Evolutionary conservation across 1,284 basidiomycete genomes (phyloP).

Genomic region (Retiboletus flavoniger): DNA sequence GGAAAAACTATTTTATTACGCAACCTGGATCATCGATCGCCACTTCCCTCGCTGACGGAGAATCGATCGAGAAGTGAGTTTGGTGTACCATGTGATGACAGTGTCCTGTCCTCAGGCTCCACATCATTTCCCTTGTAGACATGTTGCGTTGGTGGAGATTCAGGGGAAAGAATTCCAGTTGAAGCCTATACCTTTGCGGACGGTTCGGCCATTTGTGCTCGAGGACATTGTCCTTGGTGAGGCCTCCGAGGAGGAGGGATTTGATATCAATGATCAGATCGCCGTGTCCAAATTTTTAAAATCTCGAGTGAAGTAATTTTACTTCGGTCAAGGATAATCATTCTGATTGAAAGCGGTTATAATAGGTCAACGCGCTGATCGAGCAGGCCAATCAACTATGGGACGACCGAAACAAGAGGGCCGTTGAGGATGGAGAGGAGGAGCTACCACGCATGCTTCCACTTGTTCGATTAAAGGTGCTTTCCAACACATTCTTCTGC

Average conservation of each 20-base stretch:
- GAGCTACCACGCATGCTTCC: constrained; percentile 77
- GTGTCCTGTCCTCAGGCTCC: background rate
- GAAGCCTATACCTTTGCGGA: constrained; percentile 82
- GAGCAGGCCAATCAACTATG: constrained; percentile 73
- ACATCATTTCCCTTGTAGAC: constrained; percentile 45
- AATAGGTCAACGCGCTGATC: constrained; percentile 79
- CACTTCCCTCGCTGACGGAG: constrained; percentile 89
- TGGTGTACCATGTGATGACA: background rate
- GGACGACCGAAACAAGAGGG: constrained; percentile 72
- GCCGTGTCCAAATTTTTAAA: constrained; percentile 81
- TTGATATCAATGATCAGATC: constrained; percentile 79
- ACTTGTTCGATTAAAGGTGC: constrained; percentile 82
- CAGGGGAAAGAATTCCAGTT: constrained; percentile 86
- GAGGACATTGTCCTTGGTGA: constrained; percentile 78
- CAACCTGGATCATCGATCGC: constrained; percentile 97
- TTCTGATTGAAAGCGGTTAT: background rate
- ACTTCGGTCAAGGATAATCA: background rate
- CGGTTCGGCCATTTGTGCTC: constrained; percentile 94
- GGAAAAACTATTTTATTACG: constrained; percentile 87
- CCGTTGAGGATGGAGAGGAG: constrained; percentile 67
- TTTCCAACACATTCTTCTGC: constrained; percentile 2
- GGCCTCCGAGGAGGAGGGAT: constrained; percentile 69
- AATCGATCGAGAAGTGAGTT: constrained; percentile 82
- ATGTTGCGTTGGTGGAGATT: constrained; percentile 84
- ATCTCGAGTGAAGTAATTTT: constrained; percentile 47